Evolutionary conservation across 805 yeast species (phyloP).

Genomic region (Barnettozyma pratensis): DNA sequence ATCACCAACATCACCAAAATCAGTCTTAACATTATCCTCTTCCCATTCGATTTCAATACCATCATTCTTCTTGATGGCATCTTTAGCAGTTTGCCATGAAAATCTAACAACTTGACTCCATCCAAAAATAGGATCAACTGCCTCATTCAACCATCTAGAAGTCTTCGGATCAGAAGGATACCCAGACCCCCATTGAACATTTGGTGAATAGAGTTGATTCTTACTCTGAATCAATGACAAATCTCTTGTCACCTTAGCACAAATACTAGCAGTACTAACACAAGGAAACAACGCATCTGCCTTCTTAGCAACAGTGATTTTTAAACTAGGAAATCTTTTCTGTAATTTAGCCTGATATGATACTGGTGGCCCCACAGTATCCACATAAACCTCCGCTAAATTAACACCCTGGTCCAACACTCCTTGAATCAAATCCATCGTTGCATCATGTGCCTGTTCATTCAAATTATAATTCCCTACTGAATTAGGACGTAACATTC

Average conservation of each 20-base stretch:
- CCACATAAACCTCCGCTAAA: conserved; percentile 74
- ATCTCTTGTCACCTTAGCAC: conserved; percentile 96
- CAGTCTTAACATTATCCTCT: conserved; percentile 32
- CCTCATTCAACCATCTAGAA: conserved; percentile 59
- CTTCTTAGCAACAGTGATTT: conserved; percentile 83
- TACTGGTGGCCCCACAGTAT: conserved; percentile 95
- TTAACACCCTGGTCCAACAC: conserved; percentile 59
- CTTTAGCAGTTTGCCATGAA: conserved; percentile 93
- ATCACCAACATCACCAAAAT: conserved; percentile 19
- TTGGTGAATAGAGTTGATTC: conserved; percentile 23
- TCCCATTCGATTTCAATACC: conserved; percentile 59
- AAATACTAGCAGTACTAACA: conserved; percentile 91
- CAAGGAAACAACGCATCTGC: conserved; percentile 92
- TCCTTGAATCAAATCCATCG: conserved; percentile 69
- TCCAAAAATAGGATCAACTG: conserved; percentile 73
- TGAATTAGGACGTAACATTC: conserved; percentile 71
- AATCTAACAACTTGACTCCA: conserved; percentile 77
- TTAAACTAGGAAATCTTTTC: conserved; percentile 59
- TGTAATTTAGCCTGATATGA: conserved; percentile 75
- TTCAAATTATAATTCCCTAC: conserved; percentile 60
- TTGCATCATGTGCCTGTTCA: conserved; percentile 95
- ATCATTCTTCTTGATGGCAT: conserved; percentile 50
- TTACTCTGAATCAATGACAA: conserved; percentile 39
- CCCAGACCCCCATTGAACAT: conserved; percentile 69
- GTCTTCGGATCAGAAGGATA: conserved; percentile 94